Percentiles rank a stretch among this genome's conserved stretches.
phyloP scores from a whole-genome alignment of 2,329 filamentous ascomycete species.

The Alternaria tenuissima region DNA sequence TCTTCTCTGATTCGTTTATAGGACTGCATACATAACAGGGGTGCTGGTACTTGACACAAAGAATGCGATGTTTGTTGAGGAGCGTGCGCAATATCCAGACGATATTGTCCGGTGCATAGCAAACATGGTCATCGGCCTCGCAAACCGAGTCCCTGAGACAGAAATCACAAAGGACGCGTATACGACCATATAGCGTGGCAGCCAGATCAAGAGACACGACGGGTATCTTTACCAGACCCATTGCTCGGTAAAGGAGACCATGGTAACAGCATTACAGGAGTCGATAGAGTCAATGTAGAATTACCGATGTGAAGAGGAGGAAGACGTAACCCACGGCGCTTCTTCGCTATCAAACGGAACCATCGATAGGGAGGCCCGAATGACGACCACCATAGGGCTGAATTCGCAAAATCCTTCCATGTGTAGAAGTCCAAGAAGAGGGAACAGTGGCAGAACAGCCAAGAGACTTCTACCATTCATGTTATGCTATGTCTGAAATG shows the following conservation, averaged over 20 bases:
- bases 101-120: neutral
- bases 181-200: neutral
- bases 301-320: neutral
- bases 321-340: neutral
- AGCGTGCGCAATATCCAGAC: neutral
- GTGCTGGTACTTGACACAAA: neutral
- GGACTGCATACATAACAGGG: neutral
- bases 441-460: neutral
- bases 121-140: neutral
- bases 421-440: neutral
- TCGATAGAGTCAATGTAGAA: neutral
- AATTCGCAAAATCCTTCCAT: neutral
- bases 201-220: neutral
- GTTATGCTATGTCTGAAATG: slow-evolving; percentile 1
- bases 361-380: neutral
- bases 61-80: neutral
- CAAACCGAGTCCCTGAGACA: neutral
- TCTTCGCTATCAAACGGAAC: neutral
- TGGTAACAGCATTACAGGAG: neutral
- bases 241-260: slow-evolving; percentile 1
- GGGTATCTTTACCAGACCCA: neutral
- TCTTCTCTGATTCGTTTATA: neutral
- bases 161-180: neutral
- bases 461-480: neutral
- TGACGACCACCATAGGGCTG: neutral